Base-by-base conservation (phyloP, 1,139 yeast species). In the Geotrichum aggregatum region DNA sequence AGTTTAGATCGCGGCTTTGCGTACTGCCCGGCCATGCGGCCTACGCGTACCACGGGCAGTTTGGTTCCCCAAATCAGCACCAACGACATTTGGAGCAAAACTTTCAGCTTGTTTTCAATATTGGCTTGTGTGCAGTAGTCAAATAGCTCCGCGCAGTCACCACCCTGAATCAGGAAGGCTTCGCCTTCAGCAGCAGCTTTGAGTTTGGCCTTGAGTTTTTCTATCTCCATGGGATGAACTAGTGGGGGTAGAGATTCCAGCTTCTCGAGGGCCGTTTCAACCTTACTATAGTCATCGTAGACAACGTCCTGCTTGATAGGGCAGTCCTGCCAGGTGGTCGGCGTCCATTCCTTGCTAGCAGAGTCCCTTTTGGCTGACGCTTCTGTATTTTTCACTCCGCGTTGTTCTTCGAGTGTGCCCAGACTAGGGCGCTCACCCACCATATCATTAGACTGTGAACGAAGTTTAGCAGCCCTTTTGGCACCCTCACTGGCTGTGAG, bases 61-160 rank as follows among this genome's bases (percentile, higher is more conserved):
- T 67, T 64, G 1, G 69, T 63, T 24, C 75, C 75, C 74, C 74
- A 72, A 48, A 72, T 64, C 31, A 73, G 64, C 34, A 73, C 76
- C 55, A 73, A 57, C 8, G 74, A 69, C 76, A 73, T 73, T 54
- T 73, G 76, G 52, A 73, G 59, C 52, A 73, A 58, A 6, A 73
- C 72, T 59, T 72, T 72, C 52, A 73, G 65, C 60, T 73, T 71
- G 34, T 71, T 69, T 54, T 72, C 76, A 52, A 73, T 72, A 21
- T 66, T 57, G 47, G 70, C 73, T 45, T 68, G 71, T 52, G 67
- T 68, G 61, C 76, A 73, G 58, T 73, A 72, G 56, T 71, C 75
- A 56, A 73, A 73, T 39, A 72, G 63, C 58, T 73, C 76, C 7
- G 76, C 76, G 52, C 76, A 73, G 59, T 73, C 76, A n/a, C 76